Evolutionary conservation across 805 yeast genomes (phyloP).

Genomic region (Ogataea corticis): DNA sequence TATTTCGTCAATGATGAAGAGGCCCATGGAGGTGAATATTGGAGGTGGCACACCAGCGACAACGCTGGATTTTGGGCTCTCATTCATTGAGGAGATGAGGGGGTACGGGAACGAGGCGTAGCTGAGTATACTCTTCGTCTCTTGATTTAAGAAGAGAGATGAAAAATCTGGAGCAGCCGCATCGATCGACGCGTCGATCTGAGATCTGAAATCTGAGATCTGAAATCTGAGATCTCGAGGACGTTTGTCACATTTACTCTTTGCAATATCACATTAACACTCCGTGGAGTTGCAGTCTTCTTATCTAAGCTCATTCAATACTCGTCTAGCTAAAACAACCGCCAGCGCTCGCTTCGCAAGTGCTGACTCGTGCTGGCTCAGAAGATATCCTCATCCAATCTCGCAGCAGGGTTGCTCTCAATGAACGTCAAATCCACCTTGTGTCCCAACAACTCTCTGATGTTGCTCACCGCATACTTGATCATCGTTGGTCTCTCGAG

Average conservation of each 20-base stretch:
- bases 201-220: too few relatives aligned
- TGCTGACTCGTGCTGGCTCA: too few relatives aligned
- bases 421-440: constrained; percentile 93
- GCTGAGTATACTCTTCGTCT: too few relatives aligned
- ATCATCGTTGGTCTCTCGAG: constrained; percentile 99
- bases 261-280: background rate
- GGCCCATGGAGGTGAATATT: constrained; percentile 70
- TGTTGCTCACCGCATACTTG: constrained; percentile 92
- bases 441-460: constrained; percentile 95
- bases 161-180: too few relatives aligned
- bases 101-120: too few relatives aligned
- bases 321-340: background rate
- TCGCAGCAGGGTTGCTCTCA: constrained; percentile 95
- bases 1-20: constrained; percentile 89
- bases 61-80: background rate
- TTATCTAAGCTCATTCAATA: constrained; percentile 1
- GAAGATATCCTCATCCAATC: constrained; percentile 77
- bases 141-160: too few relatives aligned
- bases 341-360: too few relatives aligned
- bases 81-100: background rate
- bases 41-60: constrained; percentile 2
- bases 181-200: too few relatives aligned
- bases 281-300: too few relatives aligned
- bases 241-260: too few relatives aligned
- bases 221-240: background rate